Base-by-base conservation (phyloP, 352 stramenopile genomes). In the Plasmopara muralis region DNA sequence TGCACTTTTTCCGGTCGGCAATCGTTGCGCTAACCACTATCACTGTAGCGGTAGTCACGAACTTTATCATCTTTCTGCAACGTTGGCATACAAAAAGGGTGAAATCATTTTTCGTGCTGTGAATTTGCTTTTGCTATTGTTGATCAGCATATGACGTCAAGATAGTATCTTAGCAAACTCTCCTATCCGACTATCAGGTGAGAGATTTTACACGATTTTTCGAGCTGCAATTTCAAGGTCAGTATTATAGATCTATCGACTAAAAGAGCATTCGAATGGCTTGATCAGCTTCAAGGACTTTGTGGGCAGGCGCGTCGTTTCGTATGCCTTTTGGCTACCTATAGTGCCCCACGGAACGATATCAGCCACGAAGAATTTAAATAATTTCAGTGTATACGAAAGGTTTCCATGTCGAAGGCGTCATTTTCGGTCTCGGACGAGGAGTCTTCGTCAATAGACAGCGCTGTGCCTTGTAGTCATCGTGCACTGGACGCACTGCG, bases 171-270 rank as follows among this genome's bases (percentile, higher is more conserved):
- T 25, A 25, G 20, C 20, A 25, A 25, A 25, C 20, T 25, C 20
- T 25, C 3, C 20, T 25, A 25, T 25, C 3, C 20, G 20, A 25
- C 20, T 25, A 25, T 3, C 20, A 25, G 20, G 20, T 25, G 20
- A 25, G 20, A 3, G 3, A 83, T 61, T 47, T 74, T 80, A 55
- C 66, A 77, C 6, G 52, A 39, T 4, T 39, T 9, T 39, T 25
- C 20, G 20, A 25, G 20, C 31, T 35, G 31, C 31, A 35, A 35
- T 35, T 35, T 35, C 10, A 4, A 35, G 7, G 31, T 35, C 31
- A 35, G 10, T 2, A 35, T 35, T 12, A 12, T 35, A 35, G 31
- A 35, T 12, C 10, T 8, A 35, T 35, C 31, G 31, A 38, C 2
- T 9, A 28, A 31, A 29, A 6, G 16, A 16, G 7, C 30, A 41